Evolutionary conservation across 2,329 filamentous ascomycete species (phyloP).

Genomic region (Neurospora sp.): DNA sequence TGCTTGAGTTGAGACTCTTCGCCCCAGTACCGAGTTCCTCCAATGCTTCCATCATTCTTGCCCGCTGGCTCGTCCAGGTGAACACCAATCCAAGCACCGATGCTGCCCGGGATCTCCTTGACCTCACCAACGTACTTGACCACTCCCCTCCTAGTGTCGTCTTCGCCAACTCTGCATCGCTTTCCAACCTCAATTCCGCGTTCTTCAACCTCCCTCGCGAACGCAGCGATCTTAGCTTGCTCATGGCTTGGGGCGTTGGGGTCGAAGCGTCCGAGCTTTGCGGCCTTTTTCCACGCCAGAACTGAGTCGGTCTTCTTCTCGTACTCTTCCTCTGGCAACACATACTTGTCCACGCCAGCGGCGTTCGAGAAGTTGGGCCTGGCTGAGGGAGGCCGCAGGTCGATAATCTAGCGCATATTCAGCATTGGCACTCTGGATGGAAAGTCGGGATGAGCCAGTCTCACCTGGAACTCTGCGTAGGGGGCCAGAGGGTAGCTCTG

Average conservation of each 20-base stretch:
- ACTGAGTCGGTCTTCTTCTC: constrained; percentile 80
- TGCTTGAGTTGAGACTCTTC: constrained; percentile 54
- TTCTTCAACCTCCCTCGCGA: constrained; percentile 58
- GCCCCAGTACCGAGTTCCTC: constrained; percentile 60
- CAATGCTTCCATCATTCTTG: constrained; percentile 67
- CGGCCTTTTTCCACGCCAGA: constrained; percentile 87
- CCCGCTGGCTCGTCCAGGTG: constrained; percentile 71
- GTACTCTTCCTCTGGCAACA: constrained; percentile 79
- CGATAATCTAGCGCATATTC: constrained; percentile 52
- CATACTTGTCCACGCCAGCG: constrained; percentile 77
- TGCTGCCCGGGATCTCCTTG: constrained; percentile 58
- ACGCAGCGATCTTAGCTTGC: constrained; percentile 59
- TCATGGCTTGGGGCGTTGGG: constrained; percentile 68
- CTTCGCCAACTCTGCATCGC: constrained; percentile 55
- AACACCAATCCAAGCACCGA: constrained; percentile 63
- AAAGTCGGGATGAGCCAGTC: constrained; percentile 26
- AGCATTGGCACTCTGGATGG: constrained; percentile 8
- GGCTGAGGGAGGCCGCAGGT: constrained; percentile 66
- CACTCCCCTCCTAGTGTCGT: constrained; percentile 60
- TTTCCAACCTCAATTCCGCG: constrained; percentile 56
- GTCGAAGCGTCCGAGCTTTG: constrained; percentile 94
- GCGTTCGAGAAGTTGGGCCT: constrained; percentile 70
- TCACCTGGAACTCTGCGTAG: constrained; percentile 73
- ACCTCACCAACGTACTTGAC: constrained; percentile 66
- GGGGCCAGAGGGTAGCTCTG: constrained; percentile 57